Evolutionary conservation across 345 rosid genomes (phyloP), one percentile per base, ranked within the genome.

Genomic region (Arabidopsis arenosa): DNA sequence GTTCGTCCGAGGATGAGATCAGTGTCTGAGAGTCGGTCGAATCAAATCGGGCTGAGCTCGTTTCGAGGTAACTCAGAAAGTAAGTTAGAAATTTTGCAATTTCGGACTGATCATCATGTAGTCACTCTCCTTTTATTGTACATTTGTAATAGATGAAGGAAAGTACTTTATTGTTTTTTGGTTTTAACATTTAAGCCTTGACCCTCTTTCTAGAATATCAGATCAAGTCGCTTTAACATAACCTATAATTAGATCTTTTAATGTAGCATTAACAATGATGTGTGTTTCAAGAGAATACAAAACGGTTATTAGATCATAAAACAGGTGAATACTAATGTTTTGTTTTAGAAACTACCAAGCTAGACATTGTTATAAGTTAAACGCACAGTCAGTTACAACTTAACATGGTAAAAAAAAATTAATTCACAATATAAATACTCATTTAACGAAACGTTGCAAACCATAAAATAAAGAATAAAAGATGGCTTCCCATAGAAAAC

Each of bases 1-100:
- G 9, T 89, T 72, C 97, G 99, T 26, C 99, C 99, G 0, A 79
- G 85, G 86, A 95, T 92, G 97, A 92, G 85, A 87, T 77, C 59
- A 0, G 96, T 95, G 71, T 90, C 88, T 2, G 96, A 95, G 68
- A 81, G 72, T 80, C 0, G 90, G 92, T 74, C 86, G 96, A 41
- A 83, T 90, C 72, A 88, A 85, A 76, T 63, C 35, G 36, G 73
- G 74, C 10, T 86, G 80, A 89, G 28, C 5, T 45, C 3, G 28
- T 59, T 28, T 71, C 8, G 2, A 17, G 4, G 9, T 43, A 63
- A 56, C 28, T 73, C 4, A 35, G 18, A 9, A 21, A 32, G 62
- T 39, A 32, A 41, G 61, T 67, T 21, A 37, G 56, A 44, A 39
- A 30, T 49, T 57, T 15, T 26, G 60, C 26, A 23, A 23, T 23